phyloP scores from a whole-genome alignment of 2,329 filamentous ascomycete genomes.

The Stenocarpella maydis region DNA sequence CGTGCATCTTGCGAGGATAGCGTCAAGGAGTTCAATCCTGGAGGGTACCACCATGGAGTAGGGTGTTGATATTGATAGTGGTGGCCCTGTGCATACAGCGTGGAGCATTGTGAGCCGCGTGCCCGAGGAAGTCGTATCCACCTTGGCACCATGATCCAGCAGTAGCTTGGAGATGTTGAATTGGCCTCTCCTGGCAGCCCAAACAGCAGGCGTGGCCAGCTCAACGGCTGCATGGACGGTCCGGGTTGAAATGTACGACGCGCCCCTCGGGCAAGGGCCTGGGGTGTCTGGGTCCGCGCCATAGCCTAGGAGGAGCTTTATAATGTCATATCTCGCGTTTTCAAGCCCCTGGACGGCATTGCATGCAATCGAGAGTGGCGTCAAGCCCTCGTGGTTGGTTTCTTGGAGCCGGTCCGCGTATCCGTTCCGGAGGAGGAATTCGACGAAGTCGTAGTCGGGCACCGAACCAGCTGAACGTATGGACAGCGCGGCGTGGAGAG shows the following conservation, averaged over 20 bases:
- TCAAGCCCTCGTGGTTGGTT: not conserved
- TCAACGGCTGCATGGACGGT: not conserved
- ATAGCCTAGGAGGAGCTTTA: not conserved
- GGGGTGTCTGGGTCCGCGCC: not conserved
- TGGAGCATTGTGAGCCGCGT: not conserved
- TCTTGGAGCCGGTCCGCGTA: not conserved
- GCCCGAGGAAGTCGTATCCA: not conserved
- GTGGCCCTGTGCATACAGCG: not conserved
- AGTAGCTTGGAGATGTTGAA: not conserved
- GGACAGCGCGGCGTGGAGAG: not conserved
- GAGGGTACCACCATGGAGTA: fast-evolving
- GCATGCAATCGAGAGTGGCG: not conserved
- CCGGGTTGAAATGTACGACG: fast-evolving
- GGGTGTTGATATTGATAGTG: not conserved
- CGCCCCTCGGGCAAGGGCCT: not conserved
- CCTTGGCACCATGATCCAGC: not conserved
- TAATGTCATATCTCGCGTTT: not conserved
- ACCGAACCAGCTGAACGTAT: not conserved
- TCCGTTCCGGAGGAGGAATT: not conserved
- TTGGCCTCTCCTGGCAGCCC: not conserved
- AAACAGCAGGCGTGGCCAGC: not conserved
- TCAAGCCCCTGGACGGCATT: fast-evolving
- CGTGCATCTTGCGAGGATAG: not conserved
- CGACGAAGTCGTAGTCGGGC: not conserved
- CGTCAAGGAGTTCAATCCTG: not conserved